Conservation (phyloP, 2,329 filamentous ascomycete species). For the Fusarium euwallaceae region DNA sequence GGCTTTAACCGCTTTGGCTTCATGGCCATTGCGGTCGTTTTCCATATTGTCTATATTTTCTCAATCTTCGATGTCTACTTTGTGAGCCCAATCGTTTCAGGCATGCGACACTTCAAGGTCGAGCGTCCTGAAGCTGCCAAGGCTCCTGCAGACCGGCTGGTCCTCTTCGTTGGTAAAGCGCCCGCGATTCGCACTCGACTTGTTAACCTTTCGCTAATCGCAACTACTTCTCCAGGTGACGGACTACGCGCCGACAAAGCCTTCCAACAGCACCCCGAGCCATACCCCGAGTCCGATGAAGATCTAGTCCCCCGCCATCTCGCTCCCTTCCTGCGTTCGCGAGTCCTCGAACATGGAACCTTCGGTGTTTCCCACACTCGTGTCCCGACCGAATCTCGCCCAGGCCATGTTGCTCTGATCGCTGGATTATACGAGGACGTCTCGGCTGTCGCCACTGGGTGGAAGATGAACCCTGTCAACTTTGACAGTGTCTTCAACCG, state of each 20-base stretch:
- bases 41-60: slow-evolving; percentile 93
- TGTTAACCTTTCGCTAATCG: slow-evolving; percentile 19
- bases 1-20: slow-evolving; percentile 80
- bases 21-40: slow-evolving; percentile 87
- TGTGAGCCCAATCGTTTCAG: slow-evolving; percentile 95
- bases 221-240: slow-evolving; percentile 69
- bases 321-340: slow-evolving; percentile 90
- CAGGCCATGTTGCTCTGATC: slow-evolving; percentile 96
- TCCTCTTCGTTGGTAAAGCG: slow-evolving; percentile 87
- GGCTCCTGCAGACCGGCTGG: slow-evolving; percentile 88
- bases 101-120: slow-evolving; percentile 86
- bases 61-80: slow-evolving; percentile 99
- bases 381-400: slow-evolving; percentile 95
- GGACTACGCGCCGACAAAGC: slow-evolving; percentile 97
- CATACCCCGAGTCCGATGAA: slow-evolving; percentile 75
- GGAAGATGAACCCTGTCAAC: slow-evolving; percentile 98
- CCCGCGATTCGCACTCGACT: not conserved
- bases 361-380: slow-evolving; percentile 98
- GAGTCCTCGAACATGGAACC: slow-evolving; percentile 88
- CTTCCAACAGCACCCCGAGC: slow-evolving; percentile 92
- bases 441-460: slow-evolving; percentile 95
- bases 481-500: slow-evolving; percentile 99
- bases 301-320: slow-evolving; percentile 82
- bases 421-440: slow-evolving; percentile 98
- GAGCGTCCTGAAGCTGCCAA: slow-evolving; percentile 70